Evolutionary conservation across 257 asterid species (phyloP), one percentile per base, ranked within the genome.

Genomic region (Nicotiana attenuata): DNA sequence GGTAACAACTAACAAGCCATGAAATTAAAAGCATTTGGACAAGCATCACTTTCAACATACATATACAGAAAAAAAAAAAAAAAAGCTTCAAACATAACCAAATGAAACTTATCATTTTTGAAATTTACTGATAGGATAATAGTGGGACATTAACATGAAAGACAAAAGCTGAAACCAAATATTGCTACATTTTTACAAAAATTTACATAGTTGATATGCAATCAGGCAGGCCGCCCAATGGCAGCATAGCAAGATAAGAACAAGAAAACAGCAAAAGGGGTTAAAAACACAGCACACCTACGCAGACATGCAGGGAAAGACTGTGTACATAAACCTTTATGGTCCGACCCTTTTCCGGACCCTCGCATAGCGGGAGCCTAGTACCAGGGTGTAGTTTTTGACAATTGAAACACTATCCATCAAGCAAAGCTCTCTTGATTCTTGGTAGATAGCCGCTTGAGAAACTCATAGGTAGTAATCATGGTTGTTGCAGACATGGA

Each of bases 391-490:
- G 35, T 31, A 31, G 5, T 31, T 31, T 31, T 31, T 31, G 17
- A 15, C 14, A 50, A 50, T 50, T 11, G 55, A 50, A 50, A 76
- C 64, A 20, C 19, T 9, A 28, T 38, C 47, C 82, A 85, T 67
- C 85, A 85, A 82, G 84, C 87, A 85, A 82, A 87, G 81, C 80
- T 64, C 76, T 92, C 94, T 66, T 88, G 96, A 85, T 83, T 90
- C 90, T 96, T 96, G 20, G 99, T 81, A 0, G 99, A 96, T 31
- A 96, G 86, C 83, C 97, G 79, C 87, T 96, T 96, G 81, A 96
- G 92, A 57, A 96, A 96, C 94, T 96, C 99, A 19, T 96, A 96
- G 13, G 98, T 96, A 11, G 98, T 96, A 89, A 96, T 92, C 99
- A 96, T 96, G 26, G 98, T 94, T 10, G 93, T 91, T 0, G 99